Percentiles rank a stretch among this genome's conserved stretches.
These are phyloP conservation scores for Ploettnerulaceae sp. DNA, from an alignment of 2,329 filamentous ascomycete genomes.

Conservation along the genomic window DNA sequence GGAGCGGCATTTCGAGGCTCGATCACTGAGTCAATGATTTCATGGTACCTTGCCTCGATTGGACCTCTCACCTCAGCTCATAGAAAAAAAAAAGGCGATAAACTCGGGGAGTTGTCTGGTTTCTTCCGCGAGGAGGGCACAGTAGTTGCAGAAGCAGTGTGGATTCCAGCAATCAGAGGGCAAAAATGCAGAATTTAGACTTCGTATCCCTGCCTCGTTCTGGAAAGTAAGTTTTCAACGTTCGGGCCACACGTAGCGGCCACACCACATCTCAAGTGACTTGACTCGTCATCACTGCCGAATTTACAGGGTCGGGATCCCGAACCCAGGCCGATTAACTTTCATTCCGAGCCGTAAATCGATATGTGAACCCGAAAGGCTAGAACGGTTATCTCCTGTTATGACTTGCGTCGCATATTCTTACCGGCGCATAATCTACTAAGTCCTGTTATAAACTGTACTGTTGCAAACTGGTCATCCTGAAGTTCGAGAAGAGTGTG, in stretches of 20 bases:
- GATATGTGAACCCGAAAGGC: neutral
- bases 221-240: too few relatives aligned
- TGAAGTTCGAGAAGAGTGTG: neutral
- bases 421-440: too few relatives aligned
- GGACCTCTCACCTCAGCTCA: conserved; percentile 1
- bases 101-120: neutral
- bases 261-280: too few relatives aligned
- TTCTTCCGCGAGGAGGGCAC: neutral
- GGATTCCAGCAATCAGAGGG: conserved; percentile 2
- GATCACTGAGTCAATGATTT: neutral
- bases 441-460: too few relatives aligned
- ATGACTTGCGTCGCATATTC: too few relatives aligned
- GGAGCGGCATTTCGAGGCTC: neutral
- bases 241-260: too few relatives aligned
- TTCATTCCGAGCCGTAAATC: neutral
- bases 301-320: neutral
- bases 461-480: neutral
- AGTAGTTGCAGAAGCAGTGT: conserved; percentile 1
- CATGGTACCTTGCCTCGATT: neutral
- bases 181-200: neutral
- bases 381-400: neutral
- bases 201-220: neutral
- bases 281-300: too few relatives aligned
- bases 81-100: neutral
- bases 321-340: neutral